Evolutionary conservation across 805 yeast species (phyloP).

Genomic region (Kodamaea nitidulidarum): DNA sequence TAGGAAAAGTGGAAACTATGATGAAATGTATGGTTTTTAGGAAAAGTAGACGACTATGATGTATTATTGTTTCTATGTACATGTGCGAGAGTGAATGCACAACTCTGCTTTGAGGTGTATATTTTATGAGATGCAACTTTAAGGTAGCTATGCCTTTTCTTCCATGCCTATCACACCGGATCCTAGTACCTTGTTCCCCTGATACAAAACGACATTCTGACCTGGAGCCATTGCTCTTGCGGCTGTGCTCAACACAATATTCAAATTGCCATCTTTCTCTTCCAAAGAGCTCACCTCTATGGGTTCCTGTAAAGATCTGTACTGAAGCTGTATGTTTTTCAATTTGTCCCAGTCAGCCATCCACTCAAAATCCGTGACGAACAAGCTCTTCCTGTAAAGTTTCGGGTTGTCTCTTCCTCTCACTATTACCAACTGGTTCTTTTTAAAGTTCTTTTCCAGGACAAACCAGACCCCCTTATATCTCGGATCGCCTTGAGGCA

Average conservation of each 20-base stretch:
- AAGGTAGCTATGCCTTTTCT: too few species aligned
- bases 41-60: too few species aligned
- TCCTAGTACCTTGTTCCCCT: conserved; percentile 65
- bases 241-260: conserved; percentile 39
- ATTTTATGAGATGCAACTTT: too few species aligned
- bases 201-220: conserved; percentile 74
- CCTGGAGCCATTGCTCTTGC: conserved; percentile 87
- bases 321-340: conserved; percentile 49
- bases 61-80: not conserved
- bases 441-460: conserved; percentile 57
- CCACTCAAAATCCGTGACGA: conserved; percentile 50
- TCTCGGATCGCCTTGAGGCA: conserved; percentile 85
- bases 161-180: conserved; percentile 22
- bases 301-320: conserved; percentile 68
- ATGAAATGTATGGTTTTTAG: not conserved
- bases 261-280: conserved; percentile 10
- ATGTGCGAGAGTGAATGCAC: too few species aligned
- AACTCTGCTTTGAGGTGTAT: too few species aligned
- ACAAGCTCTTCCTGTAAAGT: conserved; percentile 45
- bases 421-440: conserved; percentile 77
- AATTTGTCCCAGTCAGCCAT: conserved; percentile 3
- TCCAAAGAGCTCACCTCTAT: conserved; percentile 26
- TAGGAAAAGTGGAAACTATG: too few species aligned
- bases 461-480: conserved; percentile 85
- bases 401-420: conserved; percentile 59